Conservation (phyloP, 1,284 basidiomycete genomes). For the Apiotrichum veenhuisii region DNA sequence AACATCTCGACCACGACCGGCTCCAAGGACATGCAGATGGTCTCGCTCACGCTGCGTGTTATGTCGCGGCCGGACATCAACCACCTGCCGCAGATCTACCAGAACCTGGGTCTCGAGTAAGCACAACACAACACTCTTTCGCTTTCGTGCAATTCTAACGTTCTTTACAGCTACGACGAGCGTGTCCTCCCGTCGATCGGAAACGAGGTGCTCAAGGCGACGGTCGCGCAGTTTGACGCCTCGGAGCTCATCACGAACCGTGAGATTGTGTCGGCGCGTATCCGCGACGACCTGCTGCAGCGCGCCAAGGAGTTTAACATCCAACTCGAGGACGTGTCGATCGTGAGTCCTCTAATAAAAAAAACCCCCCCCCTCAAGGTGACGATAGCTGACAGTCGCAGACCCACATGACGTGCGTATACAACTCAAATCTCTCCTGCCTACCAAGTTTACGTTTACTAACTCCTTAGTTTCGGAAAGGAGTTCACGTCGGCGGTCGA, state of each 20-base stretch:
- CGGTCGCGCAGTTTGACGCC: slow-evolving; percentile 95
- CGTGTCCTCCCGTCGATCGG: slow-evolving; percentile 89
- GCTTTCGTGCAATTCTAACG: neutral
- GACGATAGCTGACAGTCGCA: slow-evolving; percentile 16
- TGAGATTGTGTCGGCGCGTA: slow-evolving; percentile 59
- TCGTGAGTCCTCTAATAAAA: slow-evolving; percentile 47
- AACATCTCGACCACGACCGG: slow-evolving; percentile 77
- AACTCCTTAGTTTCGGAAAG: slow-evolving; percentile 37
- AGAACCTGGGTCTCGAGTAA: slow-evolving; percentile 78
- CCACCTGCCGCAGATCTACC: slow-evolving; percentile 91
- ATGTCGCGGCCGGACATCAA: slow-evolving; percentile 87
- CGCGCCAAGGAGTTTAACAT: slow-evolving; percentile 96
- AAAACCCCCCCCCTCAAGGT: neutral
- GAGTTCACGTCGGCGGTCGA: slow-evolving; percentile 78
- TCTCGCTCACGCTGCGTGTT: slow-evolving; percentile 91
- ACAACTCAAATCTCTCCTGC: neutral
- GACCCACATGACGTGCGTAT: slow-evolving; percentile 54
- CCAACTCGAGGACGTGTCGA: slow-evolving; percentile 93
- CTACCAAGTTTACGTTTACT: neutral
- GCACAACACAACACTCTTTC: slow-evolving; percentile 5
- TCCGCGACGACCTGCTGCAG: slow-evolving; percentile 86
- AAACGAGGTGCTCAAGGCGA: slow-evolving; percentile 96
- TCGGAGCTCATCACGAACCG: slow-evolving; percentile 80
- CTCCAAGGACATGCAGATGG: slow-evolving; percentile 81
- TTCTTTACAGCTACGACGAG: slow-evolving; percentile 74